Evolutionary conservation across 805 yeast genomes (phyloP), one percentile per base, ranked within the genome.

Genomic region (Pichia deserticola): DNA sequence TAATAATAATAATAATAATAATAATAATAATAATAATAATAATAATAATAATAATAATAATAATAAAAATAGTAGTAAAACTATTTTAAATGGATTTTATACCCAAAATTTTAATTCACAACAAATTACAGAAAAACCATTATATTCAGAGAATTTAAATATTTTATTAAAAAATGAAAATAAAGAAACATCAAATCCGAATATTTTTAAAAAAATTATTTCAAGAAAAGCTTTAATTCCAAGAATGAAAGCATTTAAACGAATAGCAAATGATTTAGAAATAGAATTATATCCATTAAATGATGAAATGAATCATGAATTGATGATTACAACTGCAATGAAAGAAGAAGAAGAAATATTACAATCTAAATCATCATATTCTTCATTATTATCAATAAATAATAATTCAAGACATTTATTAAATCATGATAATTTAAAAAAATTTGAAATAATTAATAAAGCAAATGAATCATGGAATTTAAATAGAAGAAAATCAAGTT

Each of bases 381-480:
- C 49, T 4, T 44, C 46, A 25, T 30, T 50, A 12, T 13, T 39
- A 28, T 44, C 45, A 11, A 36, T 44, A 15, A 42, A 34, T 13
- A 48, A 54, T 10, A 44, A 43, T 33, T 15, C 44, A 4, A 20
- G 30, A 10, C n/a, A 41, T 12, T 29, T 42, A 5, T 30, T 52
- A 11, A 52, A 53, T 29, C 50, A 60, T 7, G 66, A 62, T 43
- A 56, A 54, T 37, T 47, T 63, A 42, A 63, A 63, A 43, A 59
- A 61, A 48, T 65, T 60, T 48, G 71, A 68, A 38, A 54, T 69
- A 20, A 65, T 69, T 28, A 64, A 61, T 45, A 61, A 56, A 47
- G 69, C 70, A 5, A 69, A 69, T 50, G 64, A 65, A 48, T 53
- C 64, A 1, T 69, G 73, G 73, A 69, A 59, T 42, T 58, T 62